Conservation (phyloP, 371 early-diverging fungal species). For the Phascolomyces articulosus region DNA sequence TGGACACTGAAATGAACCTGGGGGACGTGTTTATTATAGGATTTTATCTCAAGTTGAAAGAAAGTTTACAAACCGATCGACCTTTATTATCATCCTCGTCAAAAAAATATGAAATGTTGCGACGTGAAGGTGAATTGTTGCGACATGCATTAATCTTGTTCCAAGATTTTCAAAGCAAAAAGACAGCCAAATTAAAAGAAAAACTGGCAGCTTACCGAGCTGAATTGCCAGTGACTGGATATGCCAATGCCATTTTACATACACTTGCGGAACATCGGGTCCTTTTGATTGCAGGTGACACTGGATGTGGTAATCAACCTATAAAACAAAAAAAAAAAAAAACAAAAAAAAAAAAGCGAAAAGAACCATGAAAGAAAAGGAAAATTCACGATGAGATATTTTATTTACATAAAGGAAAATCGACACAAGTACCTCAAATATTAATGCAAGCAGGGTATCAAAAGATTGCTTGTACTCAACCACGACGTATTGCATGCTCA, state of each 20-base stretch:
- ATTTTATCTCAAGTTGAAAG: conserved; percentile 37
- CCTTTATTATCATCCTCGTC: neutral
- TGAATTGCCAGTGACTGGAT: conserved; percentile 63
- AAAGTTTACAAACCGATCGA: conserved; percentile 20
- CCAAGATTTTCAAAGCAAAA: conserved; percentile 58
- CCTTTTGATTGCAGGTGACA: conserved; percentile 74
- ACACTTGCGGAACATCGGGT: conserved; percentile 59
- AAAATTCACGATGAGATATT: no score
- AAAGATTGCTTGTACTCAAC: conserved; percentile 92
- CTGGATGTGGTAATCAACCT: conserved; percentile 71
- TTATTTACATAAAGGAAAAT: conserved; percentile 34
- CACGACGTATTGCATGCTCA: conserved; percentile 89
- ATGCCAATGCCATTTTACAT: conserved; percentile 60
- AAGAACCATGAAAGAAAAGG: no score
- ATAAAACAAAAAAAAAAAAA: no score
- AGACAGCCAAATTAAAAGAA: conserved; percentile 33
- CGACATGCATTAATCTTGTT: conserved; percentile 61
- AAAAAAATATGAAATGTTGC: conserved; percentile 2
- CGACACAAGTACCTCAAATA: conserved; percentile 85
- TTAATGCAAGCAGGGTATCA: conserved; percentile 70
- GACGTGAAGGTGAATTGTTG: conserved; percentile 47
- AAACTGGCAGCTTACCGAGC: conserved; percentile 60
- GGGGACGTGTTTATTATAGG: conserved; percentile 27
- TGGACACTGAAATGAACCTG: no score
- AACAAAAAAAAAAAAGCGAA: no score